phyloP scores from a whole-genome alignment of 1,139 yeast genomes.

The Meyerozyma athensensis region DNA sequence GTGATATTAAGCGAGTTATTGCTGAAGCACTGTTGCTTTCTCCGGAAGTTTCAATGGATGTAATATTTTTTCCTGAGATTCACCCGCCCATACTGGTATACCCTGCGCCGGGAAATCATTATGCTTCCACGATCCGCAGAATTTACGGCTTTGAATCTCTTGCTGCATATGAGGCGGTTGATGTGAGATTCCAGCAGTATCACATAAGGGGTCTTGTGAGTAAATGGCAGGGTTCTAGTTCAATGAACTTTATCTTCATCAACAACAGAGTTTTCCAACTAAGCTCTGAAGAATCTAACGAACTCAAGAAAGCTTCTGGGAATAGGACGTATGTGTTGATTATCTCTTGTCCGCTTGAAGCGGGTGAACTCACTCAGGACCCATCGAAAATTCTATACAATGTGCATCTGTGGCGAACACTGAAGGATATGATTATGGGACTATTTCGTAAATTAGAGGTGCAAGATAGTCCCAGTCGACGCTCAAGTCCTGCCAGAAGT shows the following conservation, averaged over 20 bases:
- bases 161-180: neutral
- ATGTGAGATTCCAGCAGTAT: neutral
- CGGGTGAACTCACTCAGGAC: constrained; percentile 39
- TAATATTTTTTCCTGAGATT: neutral
- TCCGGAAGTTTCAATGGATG: neutral
- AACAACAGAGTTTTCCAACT: neutral
- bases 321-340: constrained; percentile 26
- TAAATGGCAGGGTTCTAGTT: neutral
- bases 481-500: neutral
- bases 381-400: constrained; percentile 25
- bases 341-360: constrained; percentile 23
- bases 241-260: neutral
- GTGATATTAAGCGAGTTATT: neutral
- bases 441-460: constrained; percentile 12
- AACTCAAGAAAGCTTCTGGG: constrained; percentile 5
- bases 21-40: neutral
- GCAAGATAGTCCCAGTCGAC: neutral
- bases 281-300: neutral
- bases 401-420: constrained; percentile 13
- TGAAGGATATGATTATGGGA: constrained; percentile 26
- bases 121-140: neutral
- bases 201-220: neutral
- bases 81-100: neutral
- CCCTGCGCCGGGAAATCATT: neutral
- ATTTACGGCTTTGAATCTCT: neutral